Evolutionary conservation across 768 basidiomycete species (phyloP).

Genomic region (Rhodotorula sphaerocarpa): DNA sequence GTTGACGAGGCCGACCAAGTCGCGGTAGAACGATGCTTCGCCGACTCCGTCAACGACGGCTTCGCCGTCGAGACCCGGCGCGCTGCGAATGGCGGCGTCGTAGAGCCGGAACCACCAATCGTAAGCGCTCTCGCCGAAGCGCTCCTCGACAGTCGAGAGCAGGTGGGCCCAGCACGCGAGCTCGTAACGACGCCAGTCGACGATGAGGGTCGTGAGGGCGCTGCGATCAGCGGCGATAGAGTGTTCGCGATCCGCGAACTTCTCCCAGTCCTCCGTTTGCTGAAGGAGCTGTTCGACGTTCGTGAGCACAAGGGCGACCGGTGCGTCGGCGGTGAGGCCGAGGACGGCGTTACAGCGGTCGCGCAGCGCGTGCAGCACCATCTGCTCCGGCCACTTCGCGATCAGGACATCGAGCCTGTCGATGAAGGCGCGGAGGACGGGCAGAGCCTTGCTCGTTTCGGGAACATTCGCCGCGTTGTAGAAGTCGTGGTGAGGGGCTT

Average conservation of each 20-base stretch:
- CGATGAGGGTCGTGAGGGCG: constrained; percentile 60
- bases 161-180: constrained; percentile 76
- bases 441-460: constrained; percentile 59
- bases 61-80: constrained; percentile 44
- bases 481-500: constrained; percentile 39
- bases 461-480: constrained; percentile 56
- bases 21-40: constrained; percentile 46
- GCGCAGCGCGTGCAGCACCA: constrained; percentile 79
- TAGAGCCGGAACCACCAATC: constrained; percentile 91
- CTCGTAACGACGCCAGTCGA: constrained; percentile 85
- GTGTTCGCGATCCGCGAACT: constrained; percentile 85
- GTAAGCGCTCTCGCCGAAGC: constrained; percentile 47
- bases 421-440: constrained; percentile 51
- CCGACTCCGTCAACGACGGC: constrained; percentile 43
- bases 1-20: constrained; percentile 68
- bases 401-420: constrained; percentile 54
- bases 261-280: constrained; percentile 93
- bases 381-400: constrained; percentile 90
- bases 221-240: constrained; percentile 62
- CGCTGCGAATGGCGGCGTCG: constrained; percentile 49
- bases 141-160: constrained; percentile 59
- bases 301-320: constrained; percentile 72
- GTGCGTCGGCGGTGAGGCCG: constrained; percentile 55
- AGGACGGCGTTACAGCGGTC: constrained; percentile 63
- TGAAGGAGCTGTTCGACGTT: constrained; percentile 74